A percentile compares a stretch with the other conserved stretches of the same genome.
Conservation (phyloP, 108 stramenopile genomes). For the Nitzschia sp. region DNA sequence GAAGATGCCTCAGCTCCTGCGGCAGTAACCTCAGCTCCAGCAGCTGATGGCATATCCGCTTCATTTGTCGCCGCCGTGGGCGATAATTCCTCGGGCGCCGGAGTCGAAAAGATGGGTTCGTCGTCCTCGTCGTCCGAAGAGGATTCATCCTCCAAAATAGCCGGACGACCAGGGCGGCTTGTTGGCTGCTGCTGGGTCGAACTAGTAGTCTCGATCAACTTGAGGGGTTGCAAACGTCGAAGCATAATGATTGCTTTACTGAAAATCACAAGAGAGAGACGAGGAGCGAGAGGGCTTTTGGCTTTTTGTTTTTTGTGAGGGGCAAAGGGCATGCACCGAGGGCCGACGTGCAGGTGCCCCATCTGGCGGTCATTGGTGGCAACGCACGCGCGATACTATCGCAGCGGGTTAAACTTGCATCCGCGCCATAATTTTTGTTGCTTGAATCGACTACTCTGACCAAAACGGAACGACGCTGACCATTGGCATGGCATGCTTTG, state of each 20-base stretch:
- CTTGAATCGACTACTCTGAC: constrained; percentile 1
- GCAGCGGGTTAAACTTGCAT: constrained; percentile 10
- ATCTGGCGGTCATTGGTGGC: neutral
- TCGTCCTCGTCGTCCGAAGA: neutral
- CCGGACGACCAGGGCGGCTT: neutral
- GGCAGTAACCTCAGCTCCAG: neutral
- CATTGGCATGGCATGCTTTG: neutral
- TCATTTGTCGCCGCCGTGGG: no score
- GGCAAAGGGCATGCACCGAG: neutral
- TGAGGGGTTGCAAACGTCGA: constrained; percentile 4
- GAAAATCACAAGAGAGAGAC: neutral
- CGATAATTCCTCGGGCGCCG: no score
- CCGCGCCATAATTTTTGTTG: constrained; percentile 21
- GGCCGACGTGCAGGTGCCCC: neutral
- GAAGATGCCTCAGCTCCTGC: neutral
- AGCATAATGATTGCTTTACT: neutral
- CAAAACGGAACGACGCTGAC: no score
- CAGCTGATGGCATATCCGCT: no score
- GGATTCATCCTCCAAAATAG: neutral
- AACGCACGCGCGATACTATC: neutral
- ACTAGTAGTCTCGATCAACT: neutral
- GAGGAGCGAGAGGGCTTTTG: neutral
- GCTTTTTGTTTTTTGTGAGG: neutral
- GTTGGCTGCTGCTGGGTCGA: neutral
- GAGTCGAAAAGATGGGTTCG: constrained; percentile 3